A percentile compares a stretch with the other conserved stretches of the same genome.
phyloP scores from a whole-genome alignment of 1,284 basidiomycete species.

The Mycosarcoma mackinlayi region DNA sequence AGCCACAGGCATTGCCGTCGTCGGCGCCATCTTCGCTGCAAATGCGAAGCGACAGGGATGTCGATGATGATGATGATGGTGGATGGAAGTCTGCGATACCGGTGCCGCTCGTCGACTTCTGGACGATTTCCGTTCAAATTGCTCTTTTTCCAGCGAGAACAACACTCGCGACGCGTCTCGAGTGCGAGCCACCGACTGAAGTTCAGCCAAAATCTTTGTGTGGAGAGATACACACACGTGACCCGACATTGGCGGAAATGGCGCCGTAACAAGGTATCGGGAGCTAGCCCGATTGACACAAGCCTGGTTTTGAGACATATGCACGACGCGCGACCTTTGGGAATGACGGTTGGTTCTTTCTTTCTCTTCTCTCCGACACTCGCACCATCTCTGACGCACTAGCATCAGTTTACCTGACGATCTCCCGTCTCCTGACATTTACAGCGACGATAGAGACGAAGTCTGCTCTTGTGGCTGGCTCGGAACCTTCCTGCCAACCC shows the following conservation, averaged over 20 bases:
- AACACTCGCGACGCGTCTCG: constrained; percentile 46
- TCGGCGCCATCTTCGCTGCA: not conserved
- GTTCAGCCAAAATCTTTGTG: not conserved
- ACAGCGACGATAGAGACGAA: too few species aligned
- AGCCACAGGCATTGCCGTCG: not conserved
- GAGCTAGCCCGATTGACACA: not conserved
- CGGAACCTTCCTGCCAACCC: too few species aligned
- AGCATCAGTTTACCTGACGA: not conserved
- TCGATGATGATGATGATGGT: constrained; percentile 8
- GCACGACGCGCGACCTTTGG: constrained; percentile 37
- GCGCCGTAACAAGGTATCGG: constrained; percentile 1
- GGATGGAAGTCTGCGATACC: constrained; percentile 8
- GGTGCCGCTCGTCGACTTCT: too few species aligned
- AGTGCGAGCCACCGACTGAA: too few species aligned
- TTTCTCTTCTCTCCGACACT: constrained; percentile 13
- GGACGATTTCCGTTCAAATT: too few species aligned
- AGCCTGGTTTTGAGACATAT: not conserved
- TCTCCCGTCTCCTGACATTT: too few species aligned
- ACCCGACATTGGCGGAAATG: not conserved
- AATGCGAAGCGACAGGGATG: not conserved
- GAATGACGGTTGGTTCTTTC: not conserved
- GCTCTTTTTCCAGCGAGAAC: constrained; percentile 14
- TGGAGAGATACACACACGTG: constrained; percentile 18
- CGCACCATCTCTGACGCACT: not conserved
- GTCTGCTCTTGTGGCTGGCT: too few species aligned